A percentile compares a stretch with the other conserved stretches of the same genome.
phyloP scores from a whole-genome alignment of 352 stramenopile species.

The Hyaloperonospora brassicae region DNA sequence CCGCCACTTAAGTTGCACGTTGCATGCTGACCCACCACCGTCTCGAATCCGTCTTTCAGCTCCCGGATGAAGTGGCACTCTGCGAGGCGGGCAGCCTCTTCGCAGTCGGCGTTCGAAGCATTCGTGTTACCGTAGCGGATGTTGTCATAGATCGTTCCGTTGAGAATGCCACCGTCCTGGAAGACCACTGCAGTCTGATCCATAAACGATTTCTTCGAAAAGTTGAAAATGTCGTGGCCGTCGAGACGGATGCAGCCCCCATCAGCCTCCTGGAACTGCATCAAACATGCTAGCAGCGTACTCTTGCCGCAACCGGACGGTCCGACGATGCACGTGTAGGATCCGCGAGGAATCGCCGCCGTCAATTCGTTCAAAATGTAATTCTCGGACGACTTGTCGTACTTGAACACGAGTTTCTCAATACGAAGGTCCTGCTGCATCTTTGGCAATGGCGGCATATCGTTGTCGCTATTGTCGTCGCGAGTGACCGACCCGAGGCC shows the following conservation, averaged over 20 bases:
- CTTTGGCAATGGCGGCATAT: conserved; percentile 65
- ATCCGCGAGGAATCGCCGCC: conserved; percentile 59
- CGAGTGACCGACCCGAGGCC: conserved; percentile 33
- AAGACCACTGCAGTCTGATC: conserved; percentile 83
- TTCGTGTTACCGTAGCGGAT: conserved; percentile 73
- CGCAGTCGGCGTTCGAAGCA: conserved; percentile 71
- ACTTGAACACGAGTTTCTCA: conserved; percentile 82
- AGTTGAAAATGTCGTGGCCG: conserved; percentile 79
- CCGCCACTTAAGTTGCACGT: conserved; percentile 83
- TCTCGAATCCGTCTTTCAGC: conserved; percentile 76
- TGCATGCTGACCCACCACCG: conserved; percentile 77
- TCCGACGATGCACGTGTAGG: conserved; percentile 81
- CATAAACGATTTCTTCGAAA: conserved; percentile 83
- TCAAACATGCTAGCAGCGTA: conserved; percentile 78
- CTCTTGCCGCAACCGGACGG: conserved; percentile 84
- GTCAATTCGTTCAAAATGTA: conserved; percentile 75
- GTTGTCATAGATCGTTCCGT: conserved; percentile 85
- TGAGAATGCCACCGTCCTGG: conserved; percentile 81
- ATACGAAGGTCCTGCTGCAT: conserved; percentile 76
- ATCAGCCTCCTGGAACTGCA: conserved; percentile 84
- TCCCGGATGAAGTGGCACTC: conserved; percentile 82
- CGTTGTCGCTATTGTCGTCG: conserved; percentile 48
- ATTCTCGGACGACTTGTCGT: conserved; percentile 77
- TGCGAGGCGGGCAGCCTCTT: conserved; percentile 66
- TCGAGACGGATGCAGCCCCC: conserved; percentile 75